phyloP scores from a whole-genome alignment of 805 yeast species.

The Cyberlindnera mississippiensis region DNA sequence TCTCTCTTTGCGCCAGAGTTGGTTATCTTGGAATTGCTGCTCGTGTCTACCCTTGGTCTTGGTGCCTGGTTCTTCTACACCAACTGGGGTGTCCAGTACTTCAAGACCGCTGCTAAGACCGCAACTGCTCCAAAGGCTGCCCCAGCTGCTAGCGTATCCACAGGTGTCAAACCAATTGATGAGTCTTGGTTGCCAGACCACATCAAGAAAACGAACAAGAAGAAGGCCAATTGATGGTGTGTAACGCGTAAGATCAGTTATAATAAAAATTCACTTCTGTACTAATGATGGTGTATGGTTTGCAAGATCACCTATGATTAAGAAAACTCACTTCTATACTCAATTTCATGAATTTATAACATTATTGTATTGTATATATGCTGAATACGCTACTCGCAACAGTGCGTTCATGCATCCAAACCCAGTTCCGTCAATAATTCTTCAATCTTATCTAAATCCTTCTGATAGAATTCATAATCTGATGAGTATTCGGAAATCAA shows the following conservation, averaged over 20 bases:
- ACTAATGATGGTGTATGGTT: not conserved
- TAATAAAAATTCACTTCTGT: not conserved
- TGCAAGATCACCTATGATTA: not conserved
- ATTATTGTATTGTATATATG: no score
- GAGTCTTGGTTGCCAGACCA: constrained; percentile 62
- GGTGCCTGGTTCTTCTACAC: constrained; percentile 45
- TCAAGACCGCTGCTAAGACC: constrained; percentile 31
- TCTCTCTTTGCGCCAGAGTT: constrained; percentile 73
- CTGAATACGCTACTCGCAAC: no score
- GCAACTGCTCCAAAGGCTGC: constrained; percentile 21
- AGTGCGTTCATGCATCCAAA: constrained; percentile 41
- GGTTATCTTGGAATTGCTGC: constrained; percentile 53
- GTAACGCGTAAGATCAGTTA: not conserved
- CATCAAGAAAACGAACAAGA: constrained; percentile 34
- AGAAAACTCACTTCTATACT: not conserved
- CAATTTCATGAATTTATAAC: no score
- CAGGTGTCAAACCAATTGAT: constrained; percentile 32
- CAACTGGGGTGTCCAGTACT: constrained; percentile 43
- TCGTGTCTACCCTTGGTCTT: constrained; percentile 45
- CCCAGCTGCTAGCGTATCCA: constrained; percentile 21
- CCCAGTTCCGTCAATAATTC: constrained; percentile 34
- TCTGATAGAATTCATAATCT: constrained; percentile 20
- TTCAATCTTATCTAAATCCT: constrained; percentile 39
- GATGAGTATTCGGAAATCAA: constrained; percentile 22
- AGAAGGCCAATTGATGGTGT: constrained; percentile 12